Base-by-base conservation (phyloP, 2,329 filamentous ascomycete genomes). In the Rutstroemia sp. region DNA sequence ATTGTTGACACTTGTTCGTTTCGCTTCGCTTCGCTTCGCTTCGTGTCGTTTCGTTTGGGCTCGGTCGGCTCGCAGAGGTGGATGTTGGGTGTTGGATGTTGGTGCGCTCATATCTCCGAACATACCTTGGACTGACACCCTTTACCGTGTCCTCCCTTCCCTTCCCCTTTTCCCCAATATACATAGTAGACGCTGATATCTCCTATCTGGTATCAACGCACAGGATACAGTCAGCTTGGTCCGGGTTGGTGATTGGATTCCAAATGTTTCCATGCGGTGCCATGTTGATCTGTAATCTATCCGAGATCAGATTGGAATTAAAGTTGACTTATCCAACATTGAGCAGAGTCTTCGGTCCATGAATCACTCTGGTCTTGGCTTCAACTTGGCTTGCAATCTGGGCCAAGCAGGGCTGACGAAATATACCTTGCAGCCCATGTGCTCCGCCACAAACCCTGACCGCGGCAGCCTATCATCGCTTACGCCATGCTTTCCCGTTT, bases 371-470 rank as follows among this genome's bases (percentile, higher is more conserved):
- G 16, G 16, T 7, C 39, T 42, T 42, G 18, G 18, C 18, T 42
- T 14, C 2, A 18, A 18, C 18, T 19, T 42, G 16, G 18, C 39
- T 42, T 42, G 6, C 16, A 42, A 42, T 42, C 18, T 42, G n/a
- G 18, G 39, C 39, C 39, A 27, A 34, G 14, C 34, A 54, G 52
- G 52, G 52, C 45, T 54, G 52, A 54, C n/a, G 30, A 34, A 25
- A 23, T 46, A 39, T n/a, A n/a, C 19, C 41, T 34, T 53, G 12
- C 18, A 52, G 14, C 16, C 39, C 39, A 42, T 42, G 18, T 42
- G 39, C 52, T 49, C 27, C 52, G 52, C 52, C 52, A 49, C 52
- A 49, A 19, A 39, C 23, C 52, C 23, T 54, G 52, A 48, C 25
- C 19, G 25, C 37, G 37, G 21, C 25, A 18, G 42, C 52, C 52